Base-by-base conservation (phyloP, 352 stramenopile species). In the Aphanomyces euteiches region DNA sequence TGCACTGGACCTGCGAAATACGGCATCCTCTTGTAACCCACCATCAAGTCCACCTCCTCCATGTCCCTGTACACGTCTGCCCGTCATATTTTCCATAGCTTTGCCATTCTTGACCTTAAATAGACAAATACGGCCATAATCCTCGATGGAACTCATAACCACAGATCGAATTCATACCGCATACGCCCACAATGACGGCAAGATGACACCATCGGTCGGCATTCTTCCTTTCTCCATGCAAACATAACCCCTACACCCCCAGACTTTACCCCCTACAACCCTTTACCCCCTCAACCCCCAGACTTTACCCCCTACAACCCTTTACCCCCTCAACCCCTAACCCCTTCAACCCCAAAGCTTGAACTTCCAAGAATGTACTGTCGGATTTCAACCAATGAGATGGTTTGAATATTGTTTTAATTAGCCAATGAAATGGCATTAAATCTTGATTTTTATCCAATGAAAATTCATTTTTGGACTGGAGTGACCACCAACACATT, bases 1-100 rank as follows among this genome's bases (percentile, higher is more conserved):
- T 93, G 85, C 66, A 90, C 82, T 13, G 80, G 83, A 4, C 84
- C 79, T 1, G 77, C 77, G 10, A 77, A 72, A 7, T 92, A 89
- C 73, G 86, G 86, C 54, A 86, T 93, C 67, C 17, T 56, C 21
- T 34, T 67, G 4, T 67, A 56, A 67, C 28, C 34, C 7, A 2
- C 3, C 28, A 63, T 41, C 8, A 47, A 36, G 1, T 17, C 43
- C 10, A 50, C 17, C 43, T 50, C 2, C 1, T 50, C 1, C 28
- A 28, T 28, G 28, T 28, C 28, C 28, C 1, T 28, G 28, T 28
- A 28, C 28, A 28, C 28, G 28, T 28, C 28, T 28, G 28, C 28
- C 28, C 28, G 28, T 28, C 28, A 28, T 28, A 28, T 0, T 28
- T 28, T 28, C 28, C 28, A 28, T 28, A 28, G 28, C 28, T 28